Conservation (phyloP, 1,284 basidiomycete species). For the Moniliella sp. region DNA sequence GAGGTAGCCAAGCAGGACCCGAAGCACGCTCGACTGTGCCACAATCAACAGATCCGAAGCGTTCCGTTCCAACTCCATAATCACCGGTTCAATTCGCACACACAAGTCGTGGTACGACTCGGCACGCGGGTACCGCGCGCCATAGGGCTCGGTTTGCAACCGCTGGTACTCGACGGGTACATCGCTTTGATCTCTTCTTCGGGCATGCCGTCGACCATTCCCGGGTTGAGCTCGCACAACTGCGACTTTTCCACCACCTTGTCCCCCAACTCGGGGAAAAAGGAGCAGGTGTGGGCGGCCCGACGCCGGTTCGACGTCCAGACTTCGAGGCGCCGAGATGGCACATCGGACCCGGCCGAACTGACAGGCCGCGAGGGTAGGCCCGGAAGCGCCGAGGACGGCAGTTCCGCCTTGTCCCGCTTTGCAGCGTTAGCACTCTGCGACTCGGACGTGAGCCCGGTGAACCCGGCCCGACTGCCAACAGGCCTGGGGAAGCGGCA, state of each 20-base stretch:
- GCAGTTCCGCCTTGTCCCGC: too few relatives aligned
- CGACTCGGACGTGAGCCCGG: too few relatives aligned
- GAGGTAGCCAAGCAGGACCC: constrained; percentile 48
- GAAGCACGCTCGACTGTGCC: constrained; percentile 82
- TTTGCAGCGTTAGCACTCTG: too few relatives aligned
- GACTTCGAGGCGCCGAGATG: too few relatives aligned
- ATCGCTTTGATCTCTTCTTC: constrained; percentile 68
- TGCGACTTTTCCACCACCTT: constrained; percentile 72
- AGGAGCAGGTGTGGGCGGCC: constrained; percentile 84
- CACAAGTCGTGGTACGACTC: constrained; percentile 61
- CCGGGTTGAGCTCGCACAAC: constrained; percentile 90
- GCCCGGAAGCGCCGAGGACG: too few relatives aligned
- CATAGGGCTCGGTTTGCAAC: constrained; percentile 75
- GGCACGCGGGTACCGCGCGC: constrained; percentile 45
- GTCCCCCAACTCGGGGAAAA: constrained; percentile 50
- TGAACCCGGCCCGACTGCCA: too few relatives aligned
- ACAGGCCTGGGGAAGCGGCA: too few relatives aligned
- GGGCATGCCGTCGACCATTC: constrained; percentile 58
- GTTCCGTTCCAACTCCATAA: constrained; percentile 60
- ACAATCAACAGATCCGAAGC: constrained; percentile 45
- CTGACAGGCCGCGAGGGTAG: too few relatives aligned
- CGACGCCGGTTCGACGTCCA: constrained; percentile 87
- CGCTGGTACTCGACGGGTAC: constrained; percentile 87
- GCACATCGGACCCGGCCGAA: too few relatives aligned
- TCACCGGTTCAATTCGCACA: constrained; percentile 48